Percentiles rank a stretch among this genome's conserved stretches.
phyloP scores from a whole-genome alignment of 192 early-diverging fungal species.

The Pilobolus umbonatus region DNA sequence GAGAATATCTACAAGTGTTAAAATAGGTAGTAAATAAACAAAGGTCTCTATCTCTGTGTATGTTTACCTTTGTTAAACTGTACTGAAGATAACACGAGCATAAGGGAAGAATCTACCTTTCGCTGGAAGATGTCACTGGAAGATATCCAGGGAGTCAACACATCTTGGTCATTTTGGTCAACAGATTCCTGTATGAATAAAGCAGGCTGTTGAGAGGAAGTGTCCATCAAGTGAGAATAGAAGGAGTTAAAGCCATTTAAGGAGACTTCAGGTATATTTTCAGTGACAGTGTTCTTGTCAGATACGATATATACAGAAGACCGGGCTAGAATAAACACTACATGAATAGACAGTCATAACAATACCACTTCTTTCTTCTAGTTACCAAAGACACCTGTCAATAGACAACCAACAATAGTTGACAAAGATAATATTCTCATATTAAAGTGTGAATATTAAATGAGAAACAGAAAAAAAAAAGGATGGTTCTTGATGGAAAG shows the following conservation, averaged over 20 bases:
- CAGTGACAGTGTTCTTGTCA: background rate
- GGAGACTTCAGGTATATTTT: conserved; percentile 12
- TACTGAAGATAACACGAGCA: conserved; percentile 19
- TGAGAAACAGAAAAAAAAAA: conserved; percentile 1
- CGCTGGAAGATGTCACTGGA: conserved; percentile 4
- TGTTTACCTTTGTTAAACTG: too few relatives aligned
- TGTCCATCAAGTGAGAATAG: conserved; percentile 24
- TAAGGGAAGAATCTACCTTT: conserved; percentile 19
- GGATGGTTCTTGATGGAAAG: too few relatives aligned
- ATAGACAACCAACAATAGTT: background rate
- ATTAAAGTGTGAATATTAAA: background rate
- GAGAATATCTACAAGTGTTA: conserved; percentile 2
- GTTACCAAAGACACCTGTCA: conserved; percentile 10
- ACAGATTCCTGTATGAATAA: conserved; percentile 14
- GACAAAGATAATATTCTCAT: conserved; percentile 11
- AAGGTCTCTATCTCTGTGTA: too few relatives aligned
- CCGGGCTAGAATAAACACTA: conserved; percentile 16
- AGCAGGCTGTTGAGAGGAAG: conserved; percentile 2
- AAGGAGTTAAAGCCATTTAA: conserved; percentile 11
- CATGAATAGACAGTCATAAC: too few relatives aligned
- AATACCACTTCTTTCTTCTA: background rate
- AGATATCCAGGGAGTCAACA: conserved; percentile 7
- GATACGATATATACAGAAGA: conserved; percentile 23
- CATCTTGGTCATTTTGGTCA: background rate
- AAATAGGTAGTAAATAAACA: too few relatives aligned